Base-by-base conservation (phyloP, 2,329 filamentous ascomycete genomes). In the Sporothrix dimorphospora region DNA sequence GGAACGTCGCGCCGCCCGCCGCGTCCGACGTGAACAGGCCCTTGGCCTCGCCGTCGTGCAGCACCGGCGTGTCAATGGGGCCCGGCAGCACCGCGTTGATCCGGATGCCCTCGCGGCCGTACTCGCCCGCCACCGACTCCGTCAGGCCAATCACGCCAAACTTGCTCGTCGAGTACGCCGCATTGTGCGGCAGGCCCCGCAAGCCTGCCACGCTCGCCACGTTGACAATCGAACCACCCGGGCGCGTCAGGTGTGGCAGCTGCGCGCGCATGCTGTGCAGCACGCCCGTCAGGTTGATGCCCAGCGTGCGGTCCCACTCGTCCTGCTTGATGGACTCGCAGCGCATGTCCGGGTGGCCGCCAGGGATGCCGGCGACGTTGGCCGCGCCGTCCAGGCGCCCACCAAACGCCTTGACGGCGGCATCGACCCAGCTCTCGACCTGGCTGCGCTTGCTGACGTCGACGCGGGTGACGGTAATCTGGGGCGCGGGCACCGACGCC, bases 141-240 rank as follows among this genome's bases (percentile, higher is more conserved):
- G 71, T 72, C 65, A 74, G 27, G 11, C 73, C 73, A 40, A 73
- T 70, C 19, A 73, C 73, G 19, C 69, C 73, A 55, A 72, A 72
- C 66, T 74, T 74, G 63, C 38, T 63, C 4, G 71, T 70, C 24
- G 63, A 66, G 66, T 74, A 74, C 30, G 77, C 76, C 1, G 74
- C 75, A 24, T 73, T 74, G 45, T 73, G 74, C 0, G 75, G 75
- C 34, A 76, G 78, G 2, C 81, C 81, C n/a, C 72, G 75, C 1
- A 82, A 38, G 0, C 83, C 83, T 21, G 80, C 80, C 24, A 82
- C 79, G 73, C 80, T 81, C 12, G 81, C 74, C 19, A 81, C 81
- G 76, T 82, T 84, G 63, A 85, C 83, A 67, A 85, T 83, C 75
- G 82, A 83, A 4, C 69, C 69, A 0, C 81, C 82, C 1, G 77